A percentile compares a stretch with the other conserved stretches of the same genome.
These are phyloP conservation scores for Aspergillus campestris DNA, from an alignment of 495 filamentous ascomycete genomes.

Conservation along the genomic window DNA sequence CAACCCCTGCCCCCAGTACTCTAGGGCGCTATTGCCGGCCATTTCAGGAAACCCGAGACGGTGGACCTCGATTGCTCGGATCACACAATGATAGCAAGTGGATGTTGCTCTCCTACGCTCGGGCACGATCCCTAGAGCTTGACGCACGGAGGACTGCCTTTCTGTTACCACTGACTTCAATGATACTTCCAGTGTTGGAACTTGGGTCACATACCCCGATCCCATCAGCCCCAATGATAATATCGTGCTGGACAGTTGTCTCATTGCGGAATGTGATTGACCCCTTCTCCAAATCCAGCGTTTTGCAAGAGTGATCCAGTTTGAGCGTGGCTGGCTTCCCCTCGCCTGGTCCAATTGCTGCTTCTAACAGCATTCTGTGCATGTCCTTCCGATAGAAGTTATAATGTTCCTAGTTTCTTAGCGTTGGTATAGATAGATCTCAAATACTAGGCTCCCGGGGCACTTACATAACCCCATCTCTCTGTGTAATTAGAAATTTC, in stretches of 20 bases:
- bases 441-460: too few species aligned
- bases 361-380: conserved; percentile 19
- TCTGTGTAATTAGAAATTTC: conserved; percentile 21
- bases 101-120: too few species aligned
- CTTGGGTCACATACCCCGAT: conserved; percentile 20
- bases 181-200: too few species aligned
- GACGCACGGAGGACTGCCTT: too few species aligned
- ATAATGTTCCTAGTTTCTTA: conserved; percentile 16
- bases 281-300: conserved; percentile 14
- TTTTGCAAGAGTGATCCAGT: conserved; percentile 17
- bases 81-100: too few species aligned
- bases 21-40: too few species aligned
- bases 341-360: conserved; percentile 17
- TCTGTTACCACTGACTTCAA: too few species aligned
- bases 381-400: conserved; percentile 27
- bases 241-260: conserved; percentile 7
- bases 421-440: background rate
- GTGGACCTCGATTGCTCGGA: too few species aligned
- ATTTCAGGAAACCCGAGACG: too few species aligned
- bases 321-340: conserved; percentile 13
- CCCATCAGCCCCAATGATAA: conserved; percentile 23
- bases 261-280: conserved; percentile 18
- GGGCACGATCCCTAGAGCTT: too few species aligned
- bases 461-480: conserved; percentile 18
- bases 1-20: too few species aligned